Base-by-base conservation (phyloP, 1,139 yeast species). In the Suhomyces anneliseae region DNA sequence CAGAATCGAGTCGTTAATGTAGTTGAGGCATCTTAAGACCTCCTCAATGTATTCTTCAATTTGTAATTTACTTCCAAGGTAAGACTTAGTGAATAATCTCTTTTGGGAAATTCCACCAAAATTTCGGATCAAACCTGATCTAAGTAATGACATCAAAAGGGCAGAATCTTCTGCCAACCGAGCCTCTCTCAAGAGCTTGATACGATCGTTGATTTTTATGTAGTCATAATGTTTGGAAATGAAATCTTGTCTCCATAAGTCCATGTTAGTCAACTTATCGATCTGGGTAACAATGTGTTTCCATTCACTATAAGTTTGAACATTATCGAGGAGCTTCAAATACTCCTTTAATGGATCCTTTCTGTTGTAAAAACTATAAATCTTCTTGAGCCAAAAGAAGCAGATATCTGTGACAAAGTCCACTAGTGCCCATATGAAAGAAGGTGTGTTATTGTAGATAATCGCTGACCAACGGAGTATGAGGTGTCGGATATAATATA, bases 101-200 rank as follows among this genome's bases (percentile, higher is more conserved):
- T 85, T 85, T 56, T 87, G 90, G 3, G 95, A 81, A 6, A 93
- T 88, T 1, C 97, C 95, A 8, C 97, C 99, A 68, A 93, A 87
- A 61, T 93, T 93, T 32, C 99, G 71, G 41, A 93, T 69, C 58
- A 90, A 78, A 0, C 97, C 96, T 0, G 96, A 87, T 39, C 97
- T 71, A 40, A 93, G 76, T 39, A 87, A 71, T 27, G 89, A 85
- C 70, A 87, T 78, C 29, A 93, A 73, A 37, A 72, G 66, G 27
- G 75, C 77, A 2, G 81, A 68, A 58, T 89, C 85, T n/a, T 77
- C 79, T 8, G 73, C 70, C 12, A 74, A 66, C 44, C 95, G 68
- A 0, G 96, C 93, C 32, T 77, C 78, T 36, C 78, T 72, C 41
- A 93, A 66, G 35, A 78, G 74, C 50, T 82, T 79, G 47, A 87